These are phyloP conservation scores for Rhodotorula mucilaginosa DNA, from an alignment of 1,284 basidiomycete species.

Conservation along the genomic window DNA sequence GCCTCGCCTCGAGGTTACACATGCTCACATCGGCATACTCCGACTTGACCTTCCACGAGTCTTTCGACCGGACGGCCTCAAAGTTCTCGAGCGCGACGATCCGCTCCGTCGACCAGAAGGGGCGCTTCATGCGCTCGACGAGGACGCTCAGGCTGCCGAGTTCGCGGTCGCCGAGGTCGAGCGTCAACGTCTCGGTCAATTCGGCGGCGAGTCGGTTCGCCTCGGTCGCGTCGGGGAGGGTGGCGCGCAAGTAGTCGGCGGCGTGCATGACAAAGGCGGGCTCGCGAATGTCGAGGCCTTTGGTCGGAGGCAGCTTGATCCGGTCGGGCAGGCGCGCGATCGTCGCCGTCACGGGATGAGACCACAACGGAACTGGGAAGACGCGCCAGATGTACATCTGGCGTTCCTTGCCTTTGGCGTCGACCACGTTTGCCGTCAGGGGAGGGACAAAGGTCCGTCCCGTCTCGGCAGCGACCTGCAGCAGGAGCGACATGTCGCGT, in stretches of 20 bases:
- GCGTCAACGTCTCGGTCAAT: conserved; percentile 12
- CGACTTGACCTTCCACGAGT: conserved; percentile 10
- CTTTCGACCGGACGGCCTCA: neutral
- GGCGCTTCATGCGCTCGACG: conserved; percentile 9
- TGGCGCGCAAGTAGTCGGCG: neutral
- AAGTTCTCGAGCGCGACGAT: conserved; percentile 23
- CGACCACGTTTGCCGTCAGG: conserved; percentile 4
- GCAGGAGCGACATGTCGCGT: conserved; percentile 21
- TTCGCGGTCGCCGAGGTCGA: conserved; percentile 17
- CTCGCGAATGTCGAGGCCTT: conserved; percentile 8
- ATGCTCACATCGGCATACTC: conserved; percentile 14
- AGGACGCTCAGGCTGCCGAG: conserved; percentile 1
- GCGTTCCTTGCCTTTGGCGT: neutral
- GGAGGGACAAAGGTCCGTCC: conserved; percentile 21
- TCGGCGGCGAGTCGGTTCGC: neutral
- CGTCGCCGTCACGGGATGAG: neutral
- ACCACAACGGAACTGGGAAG: conserved; percentile 29
- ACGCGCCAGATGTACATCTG: conserved; percentile 24
- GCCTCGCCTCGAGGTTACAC: conserved; percentile 7
- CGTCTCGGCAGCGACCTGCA: conserved; percentile 24
- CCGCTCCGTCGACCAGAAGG: conserved; percentile 23
- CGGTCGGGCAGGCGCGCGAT: neutral
- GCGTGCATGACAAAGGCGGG: conserved; percentile 20
- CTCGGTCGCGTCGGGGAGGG: neutral
- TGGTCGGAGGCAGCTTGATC: conserved; percentile 1